Evolutionary conservation across 2,329 filamentous ascomycete genomes (phyloP).

Genomic region (Ceratocystis colombiana): DNA sequence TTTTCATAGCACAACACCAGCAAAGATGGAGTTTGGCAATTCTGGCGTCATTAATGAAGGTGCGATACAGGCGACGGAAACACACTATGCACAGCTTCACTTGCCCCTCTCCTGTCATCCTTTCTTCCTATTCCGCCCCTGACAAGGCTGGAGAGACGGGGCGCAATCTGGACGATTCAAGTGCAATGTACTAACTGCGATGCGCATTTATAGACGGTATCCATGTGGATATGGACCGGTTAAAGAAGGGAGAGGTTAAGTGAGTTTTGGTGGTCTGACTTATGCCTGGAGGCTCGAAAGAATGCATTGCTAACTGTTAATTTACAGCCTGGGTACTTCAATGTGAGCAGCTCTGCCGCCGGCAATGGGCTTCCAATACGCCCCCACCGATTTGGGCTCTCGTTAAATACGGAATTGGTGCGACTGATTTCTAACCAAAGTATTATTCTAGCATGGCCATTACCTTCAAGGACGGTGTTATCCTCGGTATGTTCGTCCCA

Average conservation of each 20-base stretch:
- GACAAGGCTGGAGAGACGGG: slow-evolving; percentile 22
- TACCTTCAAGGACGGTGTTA: slow-evolving; percentile 97
- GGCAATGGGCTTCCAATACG: neutral
- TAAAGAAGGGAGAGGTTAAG: slow-evolving; percentile 99
- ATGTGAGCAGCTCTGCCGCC: slow-evolving; percentile 53
- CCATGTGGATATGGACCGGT: slow-evolving; percentile 94
- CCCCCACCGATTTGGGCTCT: no score
- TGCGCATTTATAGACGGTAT: slow-evolving; percentile 67
- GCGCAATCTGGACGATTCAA: neutral
- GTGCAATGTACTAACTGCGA: slow-evolving; percentile 25
- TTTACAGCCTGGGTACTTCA: slow-evolving; percentile 76
- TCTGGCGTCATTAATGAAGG: slow-evolving; percentile 56
- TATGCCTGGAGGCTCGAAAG: neutral
- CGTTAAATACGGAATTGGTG: neutral
- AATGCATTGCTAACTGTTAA: slow-evolving; percentile 31
- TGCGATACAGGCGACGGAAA: slow-evolving; percentile 31
- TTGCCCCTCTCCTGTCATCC: neutral
- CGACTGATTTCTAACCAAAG: slow-evolving; percentile 29
- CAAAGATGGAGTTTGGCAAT: slow-evolving; percentile 53
- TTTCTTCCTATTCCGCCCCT: neutral
- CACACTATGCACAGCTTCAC: no score
- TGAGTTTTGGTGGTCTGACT: slow-evolving; percentile 41
- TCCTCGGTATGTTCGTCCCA: slow-evolving; percentile 52
- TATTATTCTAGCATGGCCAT: slow-evolving; percentile 73
- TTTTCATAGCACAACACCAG: neutral